phyloP scores from a whole-genome alignment of 1,284 basidiomycete species.

The Cutaneotrichosporon mucoides region DNA sequence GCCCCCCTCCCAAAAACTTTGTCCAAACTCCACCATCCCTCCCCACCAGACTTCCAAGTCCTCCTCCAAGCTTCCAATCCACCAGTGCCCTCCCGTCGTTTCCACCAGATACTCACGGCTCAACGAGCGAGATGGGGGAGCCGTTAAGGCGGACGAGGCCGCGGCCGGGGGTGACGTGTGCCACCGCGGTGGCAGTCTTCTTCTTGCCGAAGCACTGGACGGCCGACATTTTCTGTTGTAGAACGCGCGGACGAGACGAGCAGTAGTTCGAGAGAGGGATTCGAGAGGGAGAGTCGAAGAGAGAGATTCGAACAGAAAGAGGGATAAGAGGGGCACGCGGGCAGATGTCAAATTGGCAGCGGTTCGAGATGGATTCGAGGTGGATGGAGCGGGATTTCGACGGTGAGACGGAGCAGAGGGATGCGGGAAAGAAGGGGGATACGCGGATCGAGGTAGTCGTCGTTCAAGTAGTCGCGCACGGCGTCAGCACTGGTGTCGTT shows the following conservation, averaged over 20 bases:
- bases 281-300: neutral
- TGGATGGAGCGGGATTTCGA: too few relatives aligned
- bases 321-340: neutral
- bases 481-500: slow-evolving; percentile 9
- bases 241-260: neutral
- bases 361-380: too few relatives aligned
- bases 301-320: neutral
- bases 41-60: neutral
- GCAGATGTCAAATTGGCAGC: too few relatives aligned
- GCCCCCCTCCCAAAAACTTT: too few relatives aligned
- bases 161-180: slow-evolving; percentile 93
- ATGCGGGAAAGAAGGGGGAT: neutral
- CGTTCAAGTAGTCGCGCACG: neutral
- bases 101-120: slow-evolving; percentile 55
- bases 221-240: slow-evolving; percentile 51
- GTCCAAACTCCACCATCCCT: too few relatives aligned
- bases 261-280: neutral
- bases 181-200: slow-evolving; percentile 98
- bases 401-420: too few relatives aligned
- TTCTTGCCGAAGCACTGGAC: slow-evolving; percentile 99
- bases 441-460: neutral
- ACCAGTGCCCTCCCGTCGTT: neutral
- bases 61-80: neutral
- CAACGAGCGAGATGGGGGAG: slow-evolving; percentile 89
- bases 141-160: slow-evolving; percentile 97